Evolutionary conservation across 1,139 yeast species (phyloP), one percentile per base, ranked within the genome.

Genomic region (Magnusiomyces ingens): DNA sequence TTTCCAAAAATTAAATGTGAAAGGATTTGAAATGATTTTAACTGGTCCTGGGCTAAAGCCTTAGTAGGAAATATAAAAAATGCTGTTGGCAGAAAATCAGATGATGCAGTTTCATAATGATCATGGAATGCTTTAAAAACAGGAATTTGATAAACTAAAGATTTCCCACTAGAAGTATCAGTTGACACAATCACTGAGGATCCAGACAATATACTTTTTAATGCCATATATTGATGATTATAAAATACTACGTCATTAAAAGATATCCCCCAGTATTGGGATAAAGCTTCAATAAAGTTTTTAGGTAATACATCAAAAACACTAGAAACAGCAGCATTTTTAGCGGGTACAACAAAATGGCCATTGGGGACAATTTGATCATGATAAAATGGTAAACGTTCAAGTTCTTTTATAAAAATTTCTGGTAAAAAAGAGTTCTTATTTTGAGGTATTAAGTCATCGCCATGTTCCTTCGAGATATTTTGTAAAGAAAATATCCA

Each of bases 1-100:
- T 59, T 51, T 10, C 58, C 57, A 10, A 61, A 64, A 44, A 59
- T 51, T 32, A 52, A 36, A 71, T 58, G 18, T 29, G 88, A 71
- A n/a, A 90, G 71, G 36, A 78, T 80, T 51, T 77, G 75, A 53
- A 94, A 73, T 13, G 95, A 84, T 51, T 96, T 74, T 62, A 84
- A 84, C 68, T 93, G 99, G 71, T 93, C 99, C 65, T 93, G 99
- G 0, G 99, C 98, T 49, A 93, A 73, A 0, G 99, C 99, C 64
- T 93, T 93, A 0, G 99, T 93, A 1, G 99, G 99, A 63, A 93
- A 93, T 8, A 93, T 82, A 62, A 87, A 89, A 72, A 94, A 75
- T 2, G 96, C 89, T 0, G 96, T 86, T 0, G 86, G 70, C 5
- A 79, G 75, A 2, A 26, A 26, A 26, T 79, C 35, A 18, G n/a